Percentiles rank a stretch among this genome's conserved stretches.
phyloP scores from a whole-genome alignment of 2,329 filamentous ascomycete species.

The Ophioceras dolichostomum region DNA sequence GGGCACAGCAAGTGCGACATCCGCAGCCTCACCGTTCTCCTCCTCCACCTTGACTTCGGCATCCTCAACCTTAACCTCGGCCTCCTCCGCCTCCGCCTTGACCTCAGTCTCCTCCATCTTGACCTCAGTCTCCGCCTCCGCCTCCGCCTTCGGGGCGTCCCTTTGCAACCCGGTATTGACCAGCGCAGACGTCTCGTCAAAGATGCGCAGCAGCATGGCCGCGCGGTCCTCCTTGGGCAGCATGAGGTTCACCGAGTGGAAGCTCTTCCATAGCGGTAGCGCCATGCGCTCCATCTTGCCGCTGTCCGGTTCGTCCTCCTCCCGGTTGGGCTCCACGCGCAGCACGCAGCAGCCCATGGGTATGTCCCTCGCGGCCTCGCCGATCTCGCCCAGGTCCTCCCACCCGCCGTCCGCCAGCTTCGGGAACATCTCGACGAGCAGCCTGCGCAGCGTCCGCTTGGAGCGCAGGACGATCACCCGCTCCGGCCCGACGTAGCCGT shows the following conservation, averaged over 20 bases:
- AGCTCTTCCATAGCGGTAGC: conserved; percentile 85
- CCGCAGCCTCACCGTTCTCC: too few relatives aligned
- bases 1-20: too few relatives aligned
- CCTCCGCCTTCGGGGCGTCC: conserved; percentile 26
- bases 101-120: conserved; percentile 20
- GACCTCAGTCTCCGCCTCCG: conserved; percentile 16
- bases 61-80: conserved; percentile 18
- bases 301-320: too few relatives aligned
- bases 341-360: conserved; percentile 89
- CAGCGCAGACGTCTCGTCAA: conserved; percentile 76
- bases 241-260: conserved; percentile 91
- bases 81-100: conserved; percentile 15
- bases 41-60: conserved; percentile 6
- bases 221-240: conserved; percentile 91
- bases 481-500: conserved; percentile 74
- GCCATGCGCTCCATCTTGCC: conserved; percentile 63
- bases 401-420: conserved; percentile 66
- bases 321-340: conserved; percentile 65
- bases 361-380: conserved; percentile 66
- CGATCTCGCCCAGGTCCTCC: conserved; percentile 74
- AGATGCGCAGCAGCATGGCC: conserved; percentile 84
- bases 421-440: conserved; percentile 95
- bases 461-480: conserved; percentile 64
- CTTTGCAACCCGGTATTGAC: conserved; percentile 55
- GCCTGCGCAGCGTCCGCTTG: conserved; percentile 66